A percentile compares a stretch with the other conserved stretches of the same genome.
Evolutionary conservation across 345 rosid species (phyloP).

Genomic region (Rubroshorea leprosula): DNA sequence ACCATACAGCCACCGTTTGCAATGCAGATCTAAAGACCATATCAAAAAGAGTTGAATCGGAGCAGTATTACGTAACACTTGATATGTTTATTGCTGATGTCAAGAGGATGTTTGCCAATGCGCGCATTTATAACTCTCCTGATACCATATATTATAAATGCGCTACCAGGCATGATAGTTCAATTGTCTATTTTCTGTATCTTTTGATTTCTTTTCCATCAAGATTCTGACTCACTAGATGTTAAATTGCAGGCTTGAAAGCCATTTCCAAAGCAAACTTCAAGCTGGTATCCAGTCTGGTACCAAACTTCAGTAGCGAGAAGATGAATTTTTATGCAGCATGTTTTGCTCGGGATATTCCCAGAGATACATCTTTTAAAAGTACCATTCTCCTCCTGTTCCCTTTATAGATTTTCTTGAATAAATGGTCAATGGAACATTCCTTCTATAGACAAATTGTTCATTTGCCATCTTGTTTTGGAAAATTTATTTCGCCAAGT

Average conservation of each 20-base stretch:
- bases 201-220: not conserved
- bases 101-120: slow-evolving; percentile 90
- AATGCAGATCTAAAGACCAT: slow-evolving; percentile 85
- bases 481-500: too few relatives aligned
- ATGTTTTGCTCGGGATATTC: too few relatives aligned
- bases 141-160: slow-evolving; percentile 93
- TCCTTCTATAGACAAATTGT: too few relatives aligned
- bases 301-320: slow-evolving; percentile 52
- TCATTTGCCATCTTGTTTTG: too few relatives aligned
- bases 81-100: slow-evolving; percentile 97
- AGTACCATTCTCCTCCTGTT: too few relatives aligned
- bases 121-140: slow-evolving; percentile 84
- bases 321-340: not conserved
- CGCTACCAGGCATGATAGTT: slow-evolving; percentile 54
- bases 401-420: too few relatives aligned
- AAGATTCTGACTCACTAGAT: slow-evolving; percentile 1
- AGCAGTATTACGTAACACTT: slow-evolving; percentile 85
- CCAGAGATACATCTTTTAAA: too few relatives aligned
- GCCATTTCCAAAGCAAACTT: slow-evolving; percentile 80
- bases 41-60: slow-evolving; percentile 89
- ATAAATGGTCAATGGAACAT: too few relatives aligned
- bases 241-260: slow-evolving; percentile 61
- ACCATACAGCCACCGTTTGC: not conserved
- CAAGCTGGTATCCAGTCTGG: slow-evolving; percentile 77
- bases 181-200: not conserved